phyloP scores from a whole-genome alignment of 176 grass and related monocot genomes.

The Paspalum vaginatum region DNA sequence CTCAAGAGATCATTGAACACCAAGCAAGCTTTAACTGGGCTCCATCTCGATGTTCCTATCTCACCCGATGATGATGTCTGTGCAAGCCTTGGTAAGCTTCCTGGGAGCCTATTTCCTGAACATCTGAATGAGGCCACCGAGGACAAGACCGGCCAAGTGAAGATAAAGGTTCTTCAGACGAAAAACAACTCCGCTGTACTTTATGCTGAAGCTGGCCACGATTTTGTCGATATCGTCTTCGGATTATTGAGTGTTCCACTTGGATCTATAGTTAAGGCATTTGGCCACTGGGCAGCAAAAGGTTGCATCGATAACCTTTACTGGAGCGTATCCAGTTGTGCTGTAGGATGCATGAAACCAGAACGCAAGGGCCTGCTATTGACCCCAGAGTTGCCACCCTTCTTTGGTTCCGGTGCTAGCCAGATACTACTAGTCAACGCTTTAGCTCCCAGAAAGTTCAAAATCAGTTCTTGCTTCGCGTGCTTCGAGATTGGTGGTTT shows the following conservation, averaged over 20 bases:
- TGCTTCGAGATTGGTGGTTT: conserved; percentile 24
- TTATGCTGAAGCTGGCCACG: conserved; percentile 34
- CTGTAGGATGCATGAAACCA: background rate
- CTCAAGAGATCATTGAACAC: conserved; percentile 36
- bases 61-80: background rate
- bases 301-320: conserved; percentile 16
- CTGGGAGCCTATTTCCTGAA: background rate
- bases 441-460: background rate
- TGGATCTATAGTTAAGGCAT: background rate
- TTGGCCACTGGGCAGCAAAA: background rate
- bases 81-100: background rate
- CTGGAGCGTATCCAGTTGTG: background rate
- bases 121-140: background rate
- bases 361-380: background rate
- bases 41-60: background rate
- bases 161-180: conserved; percentile 28
- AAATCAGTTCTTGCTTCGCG: background rate
- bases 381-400: background rate
- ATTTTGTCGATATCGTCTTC: conserved; percentile 33
- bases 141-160: background rate
- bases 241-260: conserved; percentile 9
- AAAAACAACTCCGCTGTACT: conserved; percentile 9
- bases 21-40: conserved; percentile 7
- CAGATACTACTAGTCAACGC: background rate
- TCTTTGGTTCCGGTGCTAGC: background rate